Conservation (phyloP, 345 rosid species). For the Acer campestre region DNA sequence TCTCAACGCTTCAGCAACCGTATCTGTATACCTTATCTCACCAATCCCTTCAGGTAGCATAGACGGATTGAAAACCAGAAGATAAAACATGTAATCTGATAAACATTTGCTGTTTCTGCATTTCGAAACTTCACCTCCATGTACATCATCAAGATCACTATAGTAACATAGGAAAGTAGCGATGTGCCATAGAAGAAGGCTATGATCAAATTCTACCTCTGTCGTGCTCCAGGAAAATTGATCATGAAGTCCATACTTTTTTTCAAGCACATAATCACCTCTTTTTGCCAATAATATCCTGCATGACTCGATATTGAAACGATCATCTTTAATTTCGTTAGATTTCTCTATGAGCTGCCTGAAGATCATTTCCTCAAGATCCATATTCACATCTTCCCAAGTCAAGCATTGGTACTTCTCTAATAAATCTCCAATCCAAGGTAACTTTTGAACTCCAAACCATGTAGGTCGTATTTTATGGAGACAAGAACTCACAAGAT, state of each 20-base stretch:
- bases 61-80: not conserved
- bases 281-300: not conserved
- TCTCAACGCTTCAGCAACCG: too few relatives aligned
- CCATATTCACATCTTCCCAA: not conserved
- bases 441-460: not conserved
- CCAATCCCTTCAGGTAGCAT: too few relatives aligned
- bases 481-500: not conserved
- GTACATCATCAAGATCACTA: not conserved
- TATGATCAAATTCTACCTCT: conserved; percentile 11
- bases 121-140: not conserved
- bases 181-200: conserved; percentile 31
- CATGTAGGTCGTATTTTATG: not conserved
- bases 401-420: not conserved
- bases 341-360: not conserved
- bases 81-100: conserved; percentile 28
- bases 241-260: not conserved
- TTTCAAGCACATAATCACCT: not conserved
- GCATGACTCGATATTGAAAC: not conserved
- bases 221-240: too few relatives aligned
- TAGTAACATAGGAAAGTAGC: not conserved
- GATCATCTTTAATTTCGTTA: not conserved
- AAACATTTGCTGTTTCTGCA: not conserved
- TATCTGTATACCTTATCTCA: too few relatives aligned
- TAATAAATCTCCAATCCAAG: not conserved
- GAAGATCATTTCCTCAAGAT: not conserved